Conservation (phyloP, 2,329 filamentous ascomycete species). For the Pseudocercospora crystallina region DNA sequence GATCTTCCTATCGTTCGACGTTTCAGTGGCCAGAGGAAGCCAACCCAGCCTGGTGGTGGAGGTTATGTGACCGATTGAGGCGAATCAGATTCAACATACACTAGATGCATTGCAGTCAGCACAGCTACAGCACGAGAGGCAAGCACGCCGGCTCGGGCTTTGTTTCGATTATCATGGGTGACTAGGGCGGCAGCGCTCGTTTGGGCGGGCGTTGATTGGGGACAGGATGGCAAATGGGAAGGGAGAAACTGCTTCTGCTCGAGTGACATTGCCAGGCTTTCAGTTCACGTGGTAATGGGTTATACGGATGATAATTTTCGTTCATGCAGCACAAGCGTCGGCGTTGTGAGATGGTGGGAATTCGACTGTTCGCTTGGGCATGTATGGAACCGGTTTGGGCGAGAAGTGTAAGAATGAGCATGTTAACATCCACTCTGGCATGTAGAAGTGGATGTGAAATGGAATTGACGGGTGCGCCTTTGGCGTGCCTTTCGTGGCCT, state of each 20-base stretch:
- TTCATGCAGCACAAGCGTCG: slow-evolving; percentile 4
- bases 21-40: slow-evolving; percentile 12
- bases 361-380: no score
- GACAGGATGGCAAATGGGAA: not conserved
- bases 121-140: not conserved
- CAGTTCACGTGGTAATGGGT: slow-evolving; percentile 4
- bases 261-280: not conserved
- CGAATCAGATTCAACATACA: not conserved
- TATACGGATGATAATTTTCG: slow-evolving; percentile 6
- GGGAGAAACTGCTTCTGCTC: not conserved
- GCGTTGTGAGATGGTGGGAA: not conserved
- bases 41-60: not conserved
- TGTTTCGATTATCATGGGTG: not conserved
- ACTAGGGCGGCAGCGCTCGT: not conserved
- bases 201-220: not conserved
- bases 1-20: slow-evolving; percentile 17
- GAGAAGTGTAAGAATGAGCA: no score
- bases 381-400: no score
- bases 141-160: not conserved
- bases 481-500: no score
- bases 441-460: no score
- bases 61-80: slow-evolving; percentile 7
- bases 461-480: no score
- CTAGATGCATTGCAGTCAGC: slow-evolving; percentile 1
- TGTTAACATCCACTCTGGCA: no score